Conservation (phyloP, 768 basidiomycete genomes). For the Xerocomellus dryophilus region DNA sequence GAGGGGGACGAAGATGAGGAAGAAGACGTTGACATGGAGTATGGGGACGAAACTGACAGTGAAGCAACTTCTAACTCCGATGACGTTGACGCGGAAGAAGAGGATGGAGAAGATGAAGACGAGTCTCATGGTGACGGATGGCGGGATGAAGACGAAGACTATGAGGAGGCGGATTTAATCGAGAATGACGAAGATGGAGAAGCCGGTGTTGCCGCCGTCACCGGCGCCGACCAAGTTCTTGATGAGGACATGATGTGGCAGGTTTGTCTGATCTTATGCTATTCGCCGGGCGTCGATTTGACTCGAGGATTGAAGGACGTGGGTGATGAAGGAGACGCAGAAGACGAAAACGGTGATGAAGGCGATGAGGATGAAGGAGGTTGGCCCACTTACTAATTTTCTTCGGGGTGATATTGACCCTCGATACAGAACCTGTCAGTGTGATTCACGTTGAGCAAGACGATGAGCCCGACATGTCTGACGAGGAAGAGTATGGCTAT, state of each 20-base stretch:
- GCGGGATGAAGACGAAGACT: conserved; percentile 52
- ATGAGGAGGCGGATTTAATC: conserved; percentile 57
- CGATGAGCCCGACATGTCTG: conserved; percentile 61
- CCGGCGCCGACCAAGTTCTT: conserved; percentile 47
- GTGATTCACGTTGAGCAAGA: conserved; percentile 63
- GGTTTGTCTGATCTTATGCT: conserved; percentile 35
- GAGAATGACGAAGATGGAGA: conserved; percentile 61
- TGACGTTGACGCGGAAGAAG: conserved; percentile 65
- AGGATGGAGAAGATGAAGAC: conserved; percentile 56
- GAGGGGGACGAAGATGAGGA: conserved; percentile 80
- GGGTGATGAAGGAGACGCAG: conserved; percentile 50
- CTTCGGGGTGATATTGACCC: conserved; percentile 8
- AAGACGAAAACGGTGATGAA: conserved; percentile 60
- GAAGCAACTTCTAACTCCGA: conserved; percentile 78
- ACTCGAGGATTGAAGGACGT: conserved; percentile 43
- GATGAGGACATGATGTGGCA: conserved; percentile 58
- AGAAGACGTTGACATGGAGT: conserved; percentile 85
- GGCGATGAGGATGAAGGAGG: conserved; percentile 39
- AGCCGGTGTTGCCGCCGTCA: conserved; percentile 47
- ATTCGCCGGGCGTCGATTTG: conserved; percentile 8
- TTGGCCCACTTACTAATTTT: not conserved
- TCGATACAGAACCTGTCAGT: conserved; percentile 45
- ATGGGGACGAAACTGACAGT: conserved; percentile 78
- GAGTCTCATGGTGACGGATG: conserved; percentile 48
- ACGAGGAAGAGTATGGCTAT: conserved; percentile 59